phyloP scores from a whole-genome alignment of 331 rosid species.

The Stylosanthes scabra region DNA sequence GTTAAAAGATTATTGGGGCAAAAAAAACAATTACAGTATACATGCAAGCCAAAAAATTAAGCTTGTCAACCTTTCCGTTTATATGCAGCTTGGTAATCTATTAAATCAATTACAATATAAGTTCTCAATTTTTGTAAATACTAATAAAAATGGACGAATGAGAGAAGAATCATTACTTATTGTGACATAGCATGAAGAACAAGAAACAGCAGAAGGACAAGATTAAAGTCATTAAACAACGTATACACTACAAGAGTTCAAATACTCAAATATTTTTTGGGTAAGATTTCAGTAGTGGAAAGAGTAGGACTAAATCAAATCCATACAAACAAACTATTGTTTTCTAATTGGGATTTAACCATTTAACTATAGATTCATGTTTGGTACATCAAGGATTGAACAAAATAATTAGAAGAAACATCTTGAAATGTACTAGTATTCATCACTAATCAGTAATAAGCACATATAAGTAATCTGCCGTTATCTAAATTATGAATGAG shows the following conservation, averaged over 20 bases:
- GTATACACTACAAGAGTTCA: neutral
- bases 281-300: neutral
- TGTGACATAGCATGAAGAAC: constrained; percentile 94
- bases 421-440: no score
- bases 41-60: constrained; percentile 86
- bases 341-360: neutral
- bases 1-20: neutral
- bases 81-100: constrained; percentile 76
- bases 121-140: neutral
- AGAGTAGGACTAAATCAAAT: neutral
- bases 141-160: constrained; percentile 3
- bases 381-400: neutral
- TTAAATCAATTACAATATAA: constrained; percentile 71
- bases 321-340: neutral
- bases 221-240: no score
- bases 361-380: neutral
- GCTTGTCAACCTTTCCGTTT: constrained; percentile 93
- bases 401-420: neutral
- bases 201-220: constrained; percentile 61
- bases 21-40: constrained; percentile 34
- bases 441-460: no score
- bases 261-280: neutral
- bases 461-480: no score
- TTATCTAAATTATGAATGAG: no score
- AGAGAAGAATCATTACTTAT: constrained; percentile 56